A percentile compares a stretch with the other conserved stretches of the same genome.
phyloP scores from a whole-genome alignment of 2,329 filamentous ascomycete genomes.

The Tolypocladium amazonense region DNA sequence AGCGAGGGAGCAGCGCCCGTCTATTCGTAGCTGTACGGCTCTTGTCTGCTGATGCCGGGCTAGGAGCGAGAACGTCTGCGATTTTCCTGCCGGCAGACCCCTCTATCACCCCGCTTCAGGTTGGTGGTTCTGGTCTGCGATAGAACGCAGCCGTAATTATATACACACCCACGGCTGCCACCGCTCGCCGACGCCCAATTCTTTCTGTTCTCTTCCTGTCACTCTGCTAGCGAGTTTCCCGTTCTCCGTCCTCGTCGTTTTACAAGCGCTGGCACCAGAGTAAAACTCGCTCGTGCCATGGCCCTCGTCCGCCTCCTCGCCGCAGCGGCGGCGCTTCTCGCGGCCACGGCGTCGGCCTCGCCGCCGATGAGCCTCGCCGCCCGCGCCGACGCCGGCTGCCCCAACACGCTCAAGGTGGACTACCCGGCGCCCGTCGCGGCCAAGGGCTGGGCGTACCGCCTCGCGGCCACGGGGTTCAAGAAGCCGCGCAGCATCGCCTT shows the following conservation, averaged over 20 bases:
- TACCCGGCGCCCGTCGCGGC: conserved; percentile 27
- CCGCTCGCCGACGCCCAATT: not conserved
- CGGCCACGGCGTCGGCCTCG: not conserved
- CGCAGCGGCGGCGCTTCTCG: not conserved
- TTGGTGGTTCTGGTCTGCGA: not conserved
- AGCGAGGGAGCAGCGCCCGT: not conserved
- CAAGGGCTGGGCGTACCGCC: conserved; percentile 31
- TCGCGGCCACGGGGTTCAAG: conserved; percentile 29
- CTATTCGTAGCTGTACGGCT: not conserved
- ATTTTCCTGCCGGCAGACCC: not conserved
- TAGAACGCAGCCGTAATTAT: not conserved
- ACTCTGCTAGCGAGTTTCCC: not conserved
- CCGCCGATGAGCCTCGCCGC: not conserved
- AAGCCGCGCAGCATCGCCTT: conserved; percentile 34
- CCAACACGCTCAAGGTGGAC: conserved; percentile 21
- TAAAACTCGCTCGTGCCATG: not conserved
- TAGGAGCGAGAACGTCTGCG: not conserved
- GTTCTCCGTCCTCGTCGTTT: no score
- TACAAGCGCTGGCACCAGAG: no score
- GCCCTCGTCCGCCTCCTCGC: not conserved
- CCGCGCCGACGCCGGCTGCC: conserved; percentile 13
- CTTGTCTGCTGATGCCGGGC: not conserved
- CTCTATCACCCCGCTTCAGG: not conserved
- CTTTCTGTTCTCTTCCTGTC: not conserved
- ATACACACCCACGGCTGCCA: not conserved